Percentiles rank a stretch among this genome's conserved stretches.
These are phyloP conservation scores for Cutaneotrichosporon spelunceum DNA, from an alignment of 1,284 basidiomycete genomes.

Conservation along the genomic window DNA sequence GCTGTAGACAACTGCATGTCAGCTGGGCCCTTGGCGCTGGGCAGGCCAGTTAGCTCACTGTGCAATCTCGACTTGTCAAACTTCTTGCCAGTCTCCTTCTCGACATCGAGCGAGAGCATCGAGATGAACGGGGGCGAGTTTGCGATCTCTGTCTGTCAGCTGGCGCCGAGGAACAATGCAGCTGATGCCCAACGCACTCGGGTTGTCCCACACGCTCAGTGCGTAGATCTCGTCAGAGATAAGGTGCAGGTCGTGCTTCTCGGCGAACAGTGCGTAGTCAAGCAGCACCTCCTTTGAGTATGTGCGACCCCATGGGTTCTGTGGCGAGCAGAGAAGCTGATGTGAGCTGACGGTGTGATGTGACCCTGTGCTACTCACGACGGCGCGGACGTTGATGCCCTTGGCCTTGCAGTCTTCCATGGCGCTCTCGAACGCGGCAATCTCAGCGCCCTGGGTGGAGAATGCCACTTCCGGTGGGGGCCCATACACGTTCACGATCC, in stretches of 20 bases:
- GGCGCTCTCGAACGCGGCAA: slow-evolving; percentile 23
- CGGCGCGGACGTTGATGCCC: slow-evolving; percentile 35
- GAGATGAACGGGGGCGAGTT: slow-evolving; percentile 47
- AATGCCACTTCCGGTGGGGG: slow-evolving; percentile 10
- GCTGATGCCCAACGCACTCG: slow-evolving; percentile 23
- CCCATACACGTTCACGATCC: slow-evolving; percentile 15
- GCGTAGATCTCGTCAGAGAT: slow-evolving; percentile 54
- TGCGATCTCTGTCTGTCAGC: slow-evolving; percentile 26
- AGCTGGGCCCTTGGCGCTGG: not conserved
- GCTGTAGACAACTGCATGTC: slow-evolving; percentile 40
- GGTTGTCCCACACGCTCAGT: slow-evolving; percentile 46
- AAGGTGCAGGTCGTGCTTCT: slow-evolving; percentile 51
- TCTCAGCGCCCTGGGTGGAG: slow-evolving; percentile 3
- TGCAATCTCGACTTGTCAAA: slow-evolving; percentile 50
- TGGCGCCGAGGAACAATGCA: no score
- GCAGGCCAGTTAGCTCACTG: slow-evolving; percentile 24
- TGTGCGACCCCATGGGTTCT: slow-evolving; percentile 51
- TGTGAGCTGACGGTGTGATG: not conserved
- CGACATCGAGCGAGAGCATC: slow-evolving; percentile 49
- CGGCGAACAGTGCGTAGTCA: slow-evolving; percentile 51
- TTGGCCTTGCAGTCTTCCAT: slow-evolving; percentile 26
- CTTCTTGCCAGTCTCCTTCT: slow-evolving; percentile 45
- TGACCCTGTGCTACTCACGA: slow-evolving; percentile 27
- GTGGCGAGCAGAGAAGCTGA: slow-evolving; percentile 51
- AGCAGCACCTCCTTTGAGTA: slow-evolving; percentile 49